Conservation (phyloP, 1,139 yeast species). For the Tardiomyces depauwii region DNA sequence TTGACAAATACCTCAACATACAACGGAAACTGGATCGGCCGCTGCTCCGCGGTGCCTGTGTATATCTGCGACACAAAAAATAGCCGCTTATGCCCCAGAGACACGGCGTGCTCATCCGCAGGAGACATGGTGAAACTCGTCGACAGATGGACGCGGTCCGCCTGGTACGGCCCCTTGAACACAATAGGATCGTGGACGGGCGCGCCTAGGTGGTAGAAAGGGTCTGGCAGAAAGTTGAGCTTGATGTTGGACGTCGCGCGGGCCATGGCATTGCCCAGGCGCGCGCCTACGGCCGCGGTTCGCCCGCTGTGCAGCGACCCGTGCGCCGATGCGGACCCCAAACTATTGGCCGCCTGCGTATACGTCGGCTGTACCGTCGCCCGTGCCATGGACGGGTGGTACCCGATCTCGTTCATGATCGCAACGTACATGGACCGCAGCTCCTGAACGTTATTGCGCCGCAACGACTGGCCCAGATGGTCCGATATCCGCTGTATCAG, state of each 20-base stretch:
- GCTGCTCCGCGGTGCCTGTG: conserved; percentile 2
- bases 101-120: conserved; percentile 4
- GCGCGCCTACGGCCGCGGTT: too few relatives aligned
- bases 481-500: conserved; percentile 19
- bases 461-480: conserved; percentile 5
- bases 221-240: conserved; percentile 17
- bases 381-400: neutral
- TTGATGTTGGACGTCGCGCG: neutral
- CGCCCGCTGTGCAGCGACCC: too few relatives aligned
- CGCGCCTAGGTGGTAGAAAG: conserved; percentile 18
- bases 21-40: conserved; percentile 16
- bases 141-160: conserved; percentile 8
- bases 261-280: too few relatives aligned
- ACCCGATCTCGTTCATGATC: neutral
- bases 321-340: too few relatives aligned
- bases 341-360: conserved; percentile 6
- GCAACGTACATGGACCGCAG: conserved; percentile 3
- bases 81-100: conserved; percentile 6
- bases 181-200: conserved; percentile 15
- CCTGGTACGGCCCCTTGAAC: conserved; percentile 12
- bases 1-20: conserved; percentile 15
- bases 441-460: neutral
- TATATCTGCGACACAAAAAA: conserved; percentile 14
- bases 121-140: conserved; percentile 11
- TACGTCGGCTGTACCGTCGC: conserved; percentile 2